Percentiles rank a stretch among this genome's conserved stretches.
These are phyloP conservation scores for Naganishia onofrii DNA, from an alignment of 768 basidiomycete species.

Conservation along the genomic window DNA sequence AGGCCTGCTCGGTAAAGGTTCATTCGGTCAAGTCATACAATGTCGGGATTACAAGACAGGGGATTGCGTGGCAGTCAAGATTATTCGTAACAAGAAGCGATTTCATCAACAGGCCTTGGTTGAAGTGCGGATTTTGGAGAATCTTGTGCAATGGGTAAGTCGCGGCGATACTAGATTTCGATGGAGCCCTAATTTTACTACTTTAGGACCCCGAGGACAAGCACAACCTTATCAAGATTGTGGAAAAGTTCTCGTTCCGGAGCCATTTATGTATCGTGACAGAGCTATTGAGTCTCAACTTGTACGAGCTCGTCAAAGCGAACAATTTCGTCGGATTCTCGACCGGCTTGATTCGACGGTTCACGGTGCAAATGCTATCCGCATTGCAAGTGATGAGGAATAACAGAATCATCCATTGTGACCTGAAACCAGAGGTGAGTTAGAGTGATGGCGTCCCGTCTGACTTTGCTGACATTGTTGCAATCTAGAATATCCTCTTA, in stretches of 20 bases:
- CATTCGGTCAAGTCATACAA: conserved; percentile 93
- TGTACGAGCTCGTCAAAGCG: conserved; percentile 98
- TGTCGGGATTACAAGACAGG: conserved; percentile 95
- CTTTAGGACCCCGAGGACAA: conserved; percentile 89
- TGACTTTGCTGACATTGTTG: not conserved
- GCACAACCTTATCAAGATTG: conserved; percentile 97
- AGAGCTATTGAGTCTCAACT: conserved; percentile 94
- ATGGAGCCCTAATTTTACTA: conserved; percentile 25
- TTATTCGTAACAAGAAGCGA: conserved; percentile 97
- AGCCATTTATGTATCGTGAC: conserved; percentile 97
- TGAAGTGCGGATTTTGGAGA: conserved; percentile 98
- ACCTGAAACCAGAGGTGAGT: conserved; percentile 92
- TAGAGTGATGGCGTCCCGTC: conserved; percentile 12
- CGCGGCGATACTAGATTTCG: no score
- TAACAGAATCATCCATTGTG: conserved; percentile 96
- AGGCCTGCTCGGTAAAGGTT: conserved; percentile 88
- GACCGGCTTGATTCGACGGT: conserved; percentile 87
- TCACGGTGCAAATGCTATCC: conserved; percentile 91
- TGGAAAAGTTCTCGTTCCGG: conserved; percentile 96
- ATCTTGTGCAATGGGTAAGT: conserved; percentile 91
- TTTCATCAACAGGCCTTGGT: conserved; percentile 98
- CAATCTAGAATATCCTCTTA: conserved; percentile 78
- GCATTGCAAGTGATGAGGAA: conserved; percentile 90
- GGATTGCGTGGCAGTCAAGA: conserved; percentile 96
- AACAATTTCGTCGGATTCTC: conserved; percentile 99